Conservation (phyloP, 768 basidiomycete genomes). For the Boletus vermiculosoides region DNA sequence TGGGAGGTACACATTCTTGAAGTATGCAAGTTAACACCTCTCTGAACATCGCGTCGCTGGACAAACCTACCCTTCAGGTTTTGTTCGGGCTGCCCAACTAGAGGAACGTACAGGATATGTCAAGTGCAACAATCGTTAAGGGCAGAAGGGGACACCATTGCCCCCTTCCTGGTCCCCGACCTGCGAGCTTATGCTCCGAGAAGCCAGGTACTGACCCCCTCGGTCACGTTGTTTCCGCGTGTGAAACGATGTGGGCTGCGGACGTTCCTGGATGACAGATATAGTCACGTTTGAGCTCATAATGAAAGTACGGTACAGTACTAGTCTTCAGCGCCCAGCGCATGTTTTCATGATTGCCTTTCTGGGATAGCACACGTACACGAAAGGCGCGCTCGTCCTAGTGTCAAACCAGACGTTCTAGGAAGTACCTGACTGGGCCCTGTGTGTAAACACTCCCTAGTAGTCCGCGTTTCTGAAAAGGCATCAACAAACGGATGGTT, state of each 20-base stretch:
- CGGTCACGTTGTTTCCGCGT: not conserved
- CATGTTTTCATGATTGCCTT: not conserved
- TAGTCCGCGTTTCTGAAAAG: too few relatives aligned
- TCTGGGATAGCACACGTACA: not conserved
- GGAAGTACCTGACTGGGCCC: too few relatives aligned
- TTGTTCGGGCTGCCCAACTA: not conserved
- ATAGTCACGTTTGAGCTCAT: not conserved
- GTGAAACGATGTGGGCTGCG: not conserved
- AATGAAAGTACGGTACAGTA: not conserved
- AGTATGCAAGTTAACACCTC: not conserved
- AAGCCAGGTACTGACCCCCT: not conserved
- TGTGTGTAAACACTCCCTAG: too few relatives aligned
- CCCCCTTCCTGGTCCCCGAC: not conserved
- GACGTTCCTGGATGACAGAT: not conserved
- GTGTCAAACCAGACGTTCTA: too few relatives aligned
- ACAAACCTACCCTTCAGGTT: not conserved
- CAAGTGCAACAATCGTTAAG: not conserved
- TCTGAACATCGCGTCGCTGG: not conserved
- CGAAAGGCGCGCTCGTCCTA: too few relatives aligned
- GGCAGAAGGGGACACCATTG: not conserved
- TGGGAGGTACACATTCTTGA: too few relatives aligned
- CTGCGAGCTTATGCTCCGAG: too few relatives aligned
- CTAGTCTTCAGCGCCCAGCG: not conserved
- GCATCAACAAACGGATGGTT: too few relatives aligned
- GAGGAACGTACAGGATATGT: not conserved